Base-by-base conservation (phyloP, 163 green algal genomes). In the Scenedesmus sp. region DNA sequence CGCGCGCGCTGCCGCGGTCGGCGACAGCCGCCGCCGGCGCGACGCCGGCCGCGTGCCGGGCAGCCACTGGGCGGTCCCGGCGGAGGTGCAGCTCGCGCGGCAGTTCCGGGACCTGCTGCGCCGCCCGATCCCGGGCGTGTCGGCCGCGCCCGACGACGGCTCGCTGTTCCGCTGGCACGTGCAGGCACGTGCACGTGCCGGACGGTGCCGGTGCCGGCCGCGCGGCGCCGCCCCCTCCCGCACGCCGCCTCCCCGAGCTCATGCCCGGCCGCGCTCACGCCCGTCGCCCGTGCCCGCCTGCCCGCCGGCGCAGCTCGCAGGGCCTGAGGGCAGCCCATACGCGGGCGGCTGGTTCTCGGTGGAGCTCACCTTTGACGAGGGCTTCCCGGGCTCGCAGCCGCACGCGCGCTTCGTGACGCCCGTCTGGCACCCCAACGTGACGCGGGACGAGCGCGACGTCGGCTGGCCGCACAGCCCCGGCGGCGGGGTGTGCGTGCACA, bases 361-460 rank as follows among this genome's bases (percentile, higher is more conserved):
- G 67, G 50, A 65, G 67, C 33, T 76, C 47, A 31, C 13, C 14
- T 76, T 76, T 29, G 13, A 26, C 29, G 31, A 28, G 20, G 45
- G 50, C 51, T 76, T 76, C 22, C 67, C 67, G 11, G 26, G 67
- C 13, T 5, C 14, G 26, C 39, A 33, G 50, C 67, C 67, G 15
- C 15, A 10, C 14, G 50, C 14, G 15, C 10, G 22, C 31, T 76
- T 64, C 48, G 9, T 51, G 20, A 76, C 47, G 20, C 56, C 33
- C 47, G 63, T 64, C 33, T 76, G 67, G 67, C 67, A 76, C 24
- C 67, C 67, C 5, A 76, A 76, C 14, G 33, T 76, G 14, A 31
- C 1, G 15, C 18, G 3, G 2, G 11, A 2, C 54, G 10, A 7
- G 1, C 2, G 4, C 33, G 0, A 20, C 54, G 14, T 11, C 1